phyloP scores from a whole-genome alignment of 2,329 filamentous ascomycete genomes.

The Chaetoscypha palmicola region DNA sequence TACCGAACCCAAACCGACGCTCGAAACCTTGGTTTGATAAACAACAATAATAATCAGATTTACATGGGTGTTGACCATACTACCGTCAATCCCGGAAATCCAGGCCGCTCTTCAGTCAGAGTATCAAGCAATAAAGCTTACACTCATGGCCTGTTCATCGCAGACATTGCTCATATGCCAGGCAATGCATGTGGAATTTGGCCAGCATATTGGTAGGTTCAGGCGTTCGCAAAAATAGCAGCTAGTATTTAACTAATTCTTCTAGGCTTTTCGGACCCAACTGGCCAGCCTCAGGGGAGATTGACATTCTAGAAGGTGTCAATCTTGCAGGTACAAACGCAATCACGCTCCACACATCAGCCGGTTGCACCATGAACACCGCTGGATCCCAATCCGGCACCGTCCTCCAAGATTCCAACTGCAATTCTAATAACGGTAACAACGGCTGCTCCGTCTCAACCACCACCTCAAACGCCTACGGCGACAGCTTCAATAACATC shows the following conservation, averaged over 20 bases:
- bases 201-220: constrained; percentile 37
- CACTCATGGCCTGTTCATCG: constrained; percentile 60
- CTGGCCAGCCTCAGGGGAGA: constrained; percentile 59
- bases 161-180: constrained; percentile 70
- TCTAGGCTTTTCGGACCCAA: constrained; percentile 46
- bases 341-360: constrained; percentile 54
- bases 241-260: too few species aligned
- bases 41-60: constrained; percentile 47
- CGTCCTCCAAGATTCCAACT: constrained; percentile 34
- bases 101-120: constrained; percentile 54
- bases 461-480: constrained; percentile 43
- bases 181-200: constrained; percentile 63
- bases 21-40: constrained; percentile 48
- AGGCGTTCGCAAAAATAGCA: too few species aligned
- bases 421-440: constrained; percentile 42
- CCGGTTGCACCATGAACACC: constrained; percentile 38
- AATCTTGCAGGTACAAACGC: constrained; percentile 53
- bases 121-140: constrained; percentile 58
- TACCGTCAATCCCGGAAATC: constrained; percentile 44
- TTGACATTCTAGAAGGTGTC: constrained; percentile 61
- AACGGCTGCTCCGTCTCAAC: constrained; percentile 31
- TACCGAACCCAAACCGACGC: constrained; percentile 50
- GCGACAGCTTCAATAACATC: constrained; percentile 58
- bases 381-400: constrained; percentile 37
- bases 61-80: constrained; percentile 63